Evolutionary conservation across 1,284 basidiomycete genomes (phyloP).

Genomic region (Mycena sp.): DNA sequence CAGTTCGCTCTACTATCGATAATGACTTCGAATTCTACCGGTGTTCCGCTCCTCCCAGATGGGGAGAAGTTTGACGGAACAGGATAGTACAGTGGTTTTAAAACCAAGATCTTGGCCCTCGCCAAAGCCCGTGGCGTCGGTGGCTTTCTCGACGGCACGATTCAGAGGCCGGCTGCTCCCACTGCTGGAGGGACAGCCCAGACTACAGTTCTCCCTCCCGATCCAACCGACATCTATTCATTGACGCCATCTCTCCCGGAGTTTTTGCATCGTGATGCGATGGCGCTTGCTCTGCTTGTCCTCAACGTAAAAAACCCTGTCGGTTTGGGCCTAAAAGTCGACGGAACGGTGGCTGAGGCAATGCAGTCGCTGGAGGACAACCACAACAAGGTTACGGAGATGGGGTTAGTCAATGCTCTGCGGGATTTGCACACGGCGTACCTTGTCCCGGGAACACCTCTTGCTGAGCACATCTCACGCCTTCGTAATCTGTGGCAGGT

Average conservation of each 20-base stretch:
- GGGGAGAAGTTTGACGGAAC: conserved; percentile 32
- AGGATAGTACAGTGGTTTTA: conserved; percentile 26
- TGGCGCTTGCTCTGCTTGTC: conserved; percentile 22
- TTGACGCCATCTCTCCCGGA: conserved; percentile 24
- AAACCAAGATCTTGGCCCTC: conserved; percentile 17
- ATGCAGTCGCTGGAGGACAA: conserved; percentile 30
- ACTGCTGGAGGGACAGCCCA: background rate
- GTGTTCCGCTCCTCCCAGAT: conserved; percentile 22
- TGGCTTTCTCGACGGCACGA: conserved; percentile 19
- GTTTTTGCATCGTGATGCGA: conserved; percentile 29
- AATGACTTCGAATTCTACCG: conserved; percentile 7
- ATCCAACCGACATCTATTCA: conserved; percentile 19
- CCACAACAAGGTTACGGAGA: conserved; percentile 2
- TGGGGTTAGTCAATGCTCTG: conserved; percentile 13
- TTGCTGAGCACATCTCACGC: conserved; percentile 9
- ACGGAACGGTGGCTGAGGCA: conserved; percentile 25
- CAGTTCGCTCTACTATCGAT: background rate
- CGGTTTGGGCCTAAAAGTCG: conserved; percentile 27
- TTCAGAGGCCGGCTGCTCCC: background rate
- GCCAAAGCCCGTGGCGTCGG: conserved; percentile 19
- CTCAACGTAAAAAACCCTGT: conserved; percentile 33
- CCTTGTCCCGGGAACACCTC: conserved; percentile 1
- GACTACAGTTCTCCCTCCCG: conserved; percentile 5
- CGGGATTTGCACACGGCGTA: conserved; percentile 7
- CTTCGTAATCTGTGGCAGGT: conserved; percentile 11